Evolutionary conservation across 1,284 basidiomycete genomes (phyloP).

Genomic region (Ganoderma sp.): DNA sequence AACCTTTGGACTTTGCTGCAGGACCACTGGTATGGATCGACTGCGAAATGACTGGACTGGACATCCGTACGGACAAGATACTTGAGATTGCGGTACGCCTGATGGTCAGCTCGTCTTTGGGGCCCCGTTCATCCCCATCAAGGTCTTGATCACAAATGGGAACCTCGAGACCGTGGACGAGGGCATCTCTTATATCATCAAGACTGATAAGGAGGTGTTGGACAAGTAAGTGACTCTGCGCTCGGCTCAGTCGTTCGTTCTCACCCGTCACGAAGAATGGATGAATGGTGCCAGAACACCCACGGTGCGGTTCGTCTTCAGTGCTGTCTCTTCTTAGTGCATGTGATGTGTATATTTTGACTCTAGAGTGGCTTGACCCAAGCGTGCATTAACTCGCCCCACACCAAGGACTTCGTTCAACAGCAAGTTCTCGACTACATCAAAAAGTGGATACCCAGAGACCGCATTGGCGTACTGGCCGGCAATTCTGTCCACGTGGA

Average conservation of each 20-base stretch:
- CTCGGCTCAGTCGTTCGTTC: background rate
- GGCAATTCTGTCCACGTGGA: conserved; percentile 86
- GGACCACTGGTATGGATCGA: conserved; percentile 89
- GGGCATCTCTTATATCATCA: conserved; percentile 75
- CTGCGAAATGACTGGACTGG: conserved; percentile 85
- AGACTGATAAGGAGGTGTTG: conserved; percentile 64
- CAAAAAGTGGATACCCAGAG: conserved; percentile 73
- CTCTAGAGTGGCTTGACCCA: conserved; percentile 73
- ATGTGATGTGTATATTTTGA: background rate
- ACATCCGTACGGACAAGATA: conserved; percentile 70
- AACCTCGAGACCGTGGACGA: conserved; percentile 76
- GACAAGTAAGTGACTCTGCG: conserved; percentile 57
- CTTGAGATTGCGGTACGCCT: conserved; percentile 72
- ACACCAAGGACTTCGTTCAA: conserved; percentile 60
- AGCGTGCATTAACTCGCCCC: conserved; percentile 68
- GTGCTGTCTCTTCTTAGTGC: background rate
- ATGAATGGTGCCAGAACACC: conserved; percentile 76
- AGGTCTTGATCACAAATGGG: conserved; percentile 85
- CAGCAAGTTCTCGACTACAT: conserved; percentile 69
- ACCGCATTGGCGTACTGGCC: conserved; percentile 69
- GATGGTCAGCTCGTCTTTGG: background rate
- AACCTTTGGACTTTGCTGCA: conserved; percentile 49
- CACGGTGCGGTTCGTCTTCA: conserved; percentile 62
- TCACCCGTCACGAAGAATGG: conserved; percentile 58
- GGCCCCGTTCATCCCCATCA: conserved; percentile 11